A percentile compares a stretch with the other conserved stretches of the same genome.
phyloP scores from a whole-genome alignment of 768 basidiomycete species.

The Lactarius psammicola region DNA sequence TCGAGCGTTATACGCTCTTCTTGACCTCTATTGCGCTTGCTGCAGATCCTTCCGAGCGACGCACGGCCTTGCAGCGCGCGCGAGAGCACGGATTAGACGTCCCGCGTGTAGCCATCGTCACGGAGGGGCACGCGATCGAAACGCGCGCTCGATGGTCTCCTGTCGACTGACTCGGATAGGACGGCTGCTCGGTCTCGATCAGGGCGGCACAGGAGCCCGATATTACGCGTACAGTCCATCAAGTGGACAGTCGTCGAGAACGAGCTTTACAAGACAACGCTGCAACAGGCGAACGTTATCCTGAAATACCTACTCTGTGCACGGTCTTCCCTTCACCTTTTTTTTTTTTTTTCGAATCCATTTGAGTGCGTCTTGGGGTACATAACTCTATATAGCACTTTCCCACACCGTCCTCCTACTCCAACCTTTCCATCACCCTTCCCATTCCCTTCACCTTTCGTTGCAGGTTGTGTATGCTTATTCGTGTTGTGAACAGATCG shows the following conservation, averaged over 20 bases:
- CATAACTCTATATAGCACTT: no score
- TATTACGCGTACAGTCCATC: constrained; percentile 74
- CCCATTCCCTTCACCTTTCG: constrained; percentile 8
- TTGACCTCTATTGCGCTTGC: constrained; percentile 73
- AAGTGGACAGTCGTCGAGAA: constrained; percentile 89
- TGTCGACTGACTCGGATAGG: constrained; percentile 18
- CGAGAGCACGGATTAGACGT: constrained; percentile 87
- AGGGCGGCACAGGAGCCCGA: constrained; percentile 29
- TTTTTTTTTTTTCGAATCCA: no score
- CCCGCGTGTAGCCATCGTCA: constrained; percentile 70
- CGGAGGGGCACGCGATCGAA: constrained; percentile 78
- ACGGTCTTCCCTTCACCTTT: constrained; percentile 26
- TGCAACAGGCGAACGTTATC: constrained; percentile 86
- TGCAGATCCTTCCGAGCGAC: constrained; percentile 61
- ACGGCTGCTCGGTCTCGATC: constrained; percentile 14
- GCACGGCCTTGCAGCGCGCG: no score
- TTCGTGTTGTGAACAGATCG: constrained; percentile 45
- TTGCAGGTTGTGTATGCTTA: background rate
- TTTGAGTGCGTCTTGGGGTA: no score
- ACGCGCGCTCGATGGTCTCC: constrained; percentile 54
- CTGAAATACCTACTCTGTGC: constrained; percentile 86
- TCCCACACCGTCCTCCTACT: no score
- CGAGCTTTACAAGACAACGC: constrained; percentile 69
- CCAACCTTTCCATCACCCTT: no score
- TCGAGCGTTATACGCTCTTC: constrained; percentile 90